These are phyloP conservation scores for Globisporangium nagaii DNA, from an alignment of 352 stramenopile species.

Conservation along the genomic window DNA sequence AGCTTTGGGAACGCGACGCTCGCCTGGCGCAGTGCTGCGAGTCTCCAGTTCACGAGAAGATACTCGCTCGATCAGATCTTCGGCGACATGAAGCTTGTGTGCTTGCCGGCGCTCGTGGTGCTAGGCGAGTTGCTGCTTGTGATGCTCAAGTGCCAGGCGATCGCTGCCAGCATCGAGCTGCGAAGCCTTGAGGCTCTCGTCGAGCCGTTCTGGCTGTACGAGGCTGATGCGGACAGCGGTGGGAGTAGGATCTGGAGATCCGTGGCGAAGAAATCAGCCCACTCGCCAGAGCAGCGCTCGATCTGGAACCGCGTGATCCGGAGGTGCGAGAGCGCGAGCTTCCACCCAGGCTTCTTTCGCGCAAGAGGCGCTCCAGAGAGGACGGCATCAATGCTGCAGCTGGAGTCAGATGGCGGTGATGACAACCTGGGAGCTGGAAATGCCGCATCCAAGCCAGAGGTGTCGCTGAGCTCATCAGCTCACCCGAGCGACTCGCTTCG, in stretches of 20 bases:
- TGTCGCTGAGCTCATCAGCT: not conserved
- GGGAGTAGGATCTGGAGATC: not conserved
- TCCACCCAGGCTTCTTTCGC: conserved; percentile 16
- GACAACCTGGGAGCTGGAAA: not conserved
- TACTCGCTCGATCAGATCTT: conserved; percentile 45
- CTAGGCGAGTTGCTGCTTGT: conserved; percentile 55
- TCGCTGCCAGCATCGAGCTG: conserved; percentile 19
- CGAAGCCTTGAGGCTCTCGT: conserved; percentile 28
- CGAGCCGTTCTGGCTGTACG: conserved; percentile 45
- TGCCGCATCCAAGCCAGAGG: too few relatives aligned
- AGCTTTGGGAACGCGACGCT: not conserved
- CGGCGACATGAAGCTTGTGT: conserved; percentile 26
- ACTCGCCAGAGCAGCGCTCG: conserved; percentile 29
- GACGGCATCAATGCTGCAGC: not conserved
- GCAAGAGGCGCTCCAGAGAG: not conserved
- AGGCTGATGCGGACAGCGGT: not conserved
- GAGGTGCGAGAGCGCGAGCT: conserved; percentile 38
- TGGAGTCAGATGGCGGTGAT: not conserved
- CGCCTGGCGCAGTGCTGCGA: conserved; percentile 27
- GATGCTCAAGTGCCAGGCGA: conserved; percentile 22
- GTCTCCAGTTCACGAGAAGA: conserved; percentile 35
- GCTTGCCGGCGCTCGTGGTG: conserved; percentile 29
- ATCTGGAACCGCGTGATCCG: conserved; percentile 70
- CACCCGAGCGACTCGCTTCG: conserved; percentile 21
- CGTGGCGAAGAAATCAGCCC: not conserved